Evolutionary conservation across 2,329 filamentous ascomycete species (phyloP), one percentile per base, ranked within the genome.

Genomic region (Plectosphaerella plurivora): DNA sequence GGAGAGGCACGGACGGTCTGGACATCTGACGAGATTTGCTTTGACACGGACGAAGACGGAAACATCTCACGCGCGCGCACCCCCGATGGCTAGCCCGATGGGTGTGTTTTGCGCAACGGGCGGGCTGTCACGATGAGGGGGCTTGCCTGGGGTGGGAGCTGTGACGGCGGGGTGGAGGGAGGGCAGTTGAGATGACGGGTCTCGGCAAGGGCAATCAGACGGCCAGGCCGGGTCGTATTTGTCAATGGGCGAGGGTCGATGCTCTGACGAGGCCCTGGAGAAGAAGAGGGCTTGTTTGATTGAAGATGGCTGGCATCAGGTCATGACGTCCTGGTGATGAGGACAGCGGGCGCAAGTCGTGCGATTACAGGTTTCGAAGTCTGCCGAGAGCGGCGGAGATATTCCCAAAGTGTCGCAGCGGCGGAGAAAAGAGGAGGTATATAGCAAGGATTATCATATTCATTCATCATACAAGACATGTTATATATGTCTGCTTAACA

Each of bases 131-230:
- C 35, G 16, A 24, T 15, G 18, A 33, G 28, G 28, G 28, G 28
- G 28, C 28, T 33, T 9, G 28, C 11, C 28, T 33, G 28, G 5
- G 22, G 22, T 33, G 28, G 28, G 28, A 33, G 28, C 28, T 33
- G 28, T 33, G 28, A 44, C 39, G 39, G 39, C 20, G 39, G n/a
- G 39, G 12, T 15, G n/a, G 46, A 39, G 33, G 41, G 54, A 35
- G 46, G 36, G 42, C 39, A 50, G 28, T 49, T 56, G 47, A 45
- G 52, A 54, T 54, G 52, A 52, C 37, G 52, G 52, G 47, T 39
- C 37, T 52, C 18, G 41, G 41, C 41, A 7, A 12, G 37, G 22
- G 10, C 24, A n/a, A 36, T 54, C 52, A 41, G 45, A 55, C n/a
- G 46, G 48, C 24, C 8, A 18, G n/a, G 48, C 24, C 8, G 16